Evolutionary conservation across 106 monocot species (phyloP).

Genomic region (Dactylorhiza incarnata): DNA sequence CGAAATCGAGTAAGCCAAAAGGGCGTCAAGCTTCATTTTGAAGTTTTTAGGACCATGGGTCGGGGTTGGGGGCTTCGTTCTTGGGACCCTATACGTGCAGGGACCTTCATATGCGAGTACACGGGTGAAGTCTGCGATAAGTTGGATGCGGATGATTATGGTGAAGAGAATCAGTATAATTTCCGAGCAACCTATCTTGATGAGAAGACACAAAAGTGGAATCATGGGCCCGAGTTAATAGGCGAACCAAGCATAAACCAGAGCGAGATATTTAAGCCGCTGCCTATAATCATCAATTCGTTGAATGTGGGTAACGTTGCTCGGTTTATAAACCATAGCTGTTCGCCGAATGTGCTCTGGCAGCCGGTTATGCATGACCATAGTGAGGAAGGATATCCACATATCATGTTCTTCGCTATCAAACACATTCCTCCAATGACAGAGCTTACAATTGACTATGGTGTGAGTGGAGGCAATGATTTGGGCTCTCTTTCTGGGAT

Average conservation of each 20-base stretch:
- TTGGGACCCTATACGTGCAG: constrained; percentile 85
- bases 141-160: constrained; percentile 19
- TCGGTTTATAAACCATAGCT: constrained; percentile 73
- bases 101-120: constrained; percentile 81
- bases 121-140: constrained; percentile 46
- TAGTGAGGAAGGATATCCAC: constrained; percentile 37
- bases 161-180: constrained; percentile 47
- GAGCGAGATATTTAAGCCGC: constrained; percentile 18
- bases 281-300: constrained; percentile 51
- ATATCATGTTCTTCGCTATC: constrained; percentile 72
- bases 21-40: constrained; percentile 58
- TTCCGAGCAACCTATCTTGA: constrained; percentile 28
- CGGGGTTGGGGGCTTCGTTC: constrained; percentile 88
- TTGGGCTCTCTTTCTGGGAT: constrained; percentile 3
- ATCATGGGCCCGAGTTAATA: constrained; percentile 61
- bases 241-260: constrained; percentile 34
- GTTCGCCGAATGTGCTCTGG: constrained; percentile 72
- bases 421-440: constrained; percentile 85
- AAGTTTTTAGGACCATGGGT: constrained; percentile 68
- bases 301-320: constrained; percentile 58
- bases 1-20: constrained; percentile 60
- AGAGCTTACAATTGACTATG: constrained; percentile 82
- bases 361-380: constrained; percentile 52
- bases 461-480: constrained; percentile 20
- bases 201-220: constrained; percentile 60